phyloP scores from a whole-genome alignment of 768 basidiomycete genomes.

The Mycena haematopus region DNA sequence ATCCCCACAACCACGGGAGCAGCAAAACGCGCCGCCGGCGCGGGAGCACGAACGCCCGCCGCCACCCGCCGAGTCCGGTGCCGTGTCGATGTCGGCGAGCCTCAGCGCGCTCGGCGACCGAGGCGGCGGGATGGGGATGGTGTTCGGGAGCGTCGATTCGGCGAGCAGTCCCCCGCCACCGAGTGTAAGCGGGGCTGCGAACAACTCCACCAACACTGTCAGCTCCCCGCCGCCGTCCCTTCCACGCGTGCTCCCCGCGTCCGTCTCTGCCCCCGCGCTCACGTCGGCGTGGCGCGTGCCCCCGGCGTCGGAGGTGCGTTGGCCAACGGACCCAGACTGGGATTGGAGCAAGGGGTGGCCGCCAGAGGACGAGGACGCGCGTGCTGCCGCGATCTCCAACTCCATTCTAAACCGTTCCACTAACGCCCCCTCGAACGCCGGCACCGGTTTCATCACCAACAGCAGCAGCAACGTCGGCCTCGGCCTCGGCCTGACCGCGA shows the following conservation, averaged over 20 bases:
- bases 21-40: neutral
- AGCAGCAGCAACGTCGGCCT: neutral
- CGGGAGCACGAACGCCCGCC: constrained; percentile 16
- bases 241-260: neutral
- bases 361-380: no score
- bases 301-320: constrained; percentile 1
- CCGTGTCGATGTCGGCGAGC: constrained; percentile 18
- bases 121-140: constrained; percentile 1
- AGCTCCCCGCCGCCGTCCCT: constrained; percentile 11
- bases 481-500: neutral
- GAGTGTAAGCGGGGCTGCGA: neutral
- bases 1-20: neutral
- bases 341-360: no score
- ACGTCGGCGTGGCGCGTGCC: constrained; percentile 12
- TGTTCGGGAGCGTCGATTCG: constrained; percentile 23
- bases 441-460: neutral
- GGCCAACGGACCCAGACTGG: constrained; percentile 11
- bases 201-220: neutral
- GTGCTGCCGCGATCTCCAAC: no score
- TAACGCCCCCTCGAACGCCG: no score
- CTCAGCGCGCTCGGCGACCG: constrained; percentile 4
- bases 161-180: neutral
- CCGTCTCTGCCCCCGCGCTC: constrained; percentile 7
- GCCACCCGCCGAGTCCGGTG: constrained; percentile 23
- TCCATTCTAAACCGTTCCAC: no score